Percentiles rank a stretch among this genome's conserved stretches.
phyloP scores from a whole-genome alignment of 805 yeast species.

The Scheffersomyces stipitis region DNA sequence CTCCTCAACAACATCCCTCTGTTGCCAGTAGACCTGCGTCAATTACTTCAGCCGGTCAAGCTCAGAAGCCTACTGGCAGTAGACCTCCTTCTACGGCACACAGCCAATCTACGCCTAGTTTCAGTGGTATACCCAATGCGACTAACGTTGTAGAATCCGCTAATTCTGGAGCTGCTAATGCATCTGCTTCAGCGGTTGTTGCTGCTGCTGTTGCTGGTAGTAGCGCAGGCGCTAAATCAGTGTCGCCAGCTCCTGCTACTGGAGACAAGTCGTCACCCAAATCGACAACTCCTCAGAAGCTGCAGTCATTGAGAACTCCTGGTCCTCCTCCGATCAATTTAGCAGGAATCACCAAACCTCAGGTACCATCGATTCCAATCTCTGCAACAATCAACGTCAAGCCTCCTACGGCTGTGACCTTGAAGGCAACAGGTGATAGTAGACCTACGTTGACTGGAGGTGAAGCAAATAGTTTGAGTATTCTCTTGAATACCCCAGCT shows the following conservation, averaged over 20 bases:
- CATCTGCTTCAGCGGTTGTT: slow-evolving; percentile 48
- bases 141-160: too few relatives aligned
- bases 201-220: slow-evolving; percentile 41
- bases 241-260: slow-evolving; percentile 15
- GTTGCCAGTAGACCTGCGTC: background rate
- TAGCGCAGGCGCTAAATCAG: slow-evolving; percentile 13
- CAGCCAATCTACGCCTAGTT: too few relatives aligned
- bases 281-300: background rate
- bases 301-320: slow-evolving; percentile 5
- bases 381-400: slow-evolving; percentile 66
- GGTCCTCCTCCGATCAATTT: slow-evolving; percentile 29
- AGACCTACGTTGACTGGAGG: slow-evolving; percentile 88
- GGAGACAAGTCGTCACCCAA: slow-evolving; percentile 9
- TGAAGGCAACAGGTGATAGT: slow-evolving; percentile 51
- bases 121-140: too few relatives aligned
- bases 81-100: slow-evolving; percentile 13
- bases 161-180: too few relatives aligned
- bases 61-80: slow-evolving; percentile 2
- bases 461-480: slow-evolving; percentile 70
- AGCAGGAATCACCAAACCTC: slow-evolving; percentile 47
- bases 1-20: slow-evolving; percentile 1
- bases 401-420: slow-evolving; percentile 62
- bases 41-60: background rate
- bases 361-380: slow-evolving; percentile 68
- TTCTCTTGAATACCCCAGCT: slow-evolving; percentile 67